Evolutionary conservation across 495 filamentous ascomycete species (phyloP).

Genomic region (Penicillium parvum): DNA sequence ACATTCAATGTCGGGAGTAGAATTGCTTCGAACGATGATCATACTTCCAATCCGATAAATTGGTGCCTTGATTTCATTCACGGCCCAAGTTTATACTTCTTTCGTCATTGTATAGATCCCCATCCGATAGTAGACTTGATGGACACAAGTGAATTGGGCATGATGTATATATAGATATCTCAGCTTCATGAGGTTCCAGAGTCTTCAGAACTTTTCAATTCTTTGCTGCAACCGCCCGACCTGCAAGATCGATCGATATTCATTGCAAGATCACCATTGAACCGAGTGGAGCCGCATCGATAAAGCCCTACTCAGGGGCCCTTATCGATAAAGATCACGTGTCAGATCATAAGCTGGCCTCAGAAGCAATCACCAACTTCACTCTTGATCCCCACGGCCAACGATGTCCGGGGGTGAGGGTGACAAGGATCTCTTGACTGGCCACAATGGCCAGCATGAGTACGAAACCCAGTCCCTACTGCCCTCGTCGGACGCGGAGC

Average conservation of each 20-base stretch:
- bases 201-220: no score
- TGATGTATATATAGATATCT: no score
- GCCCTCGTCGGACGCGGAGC: constrained; percentile 21
- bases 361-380: constrained; percentile 4
- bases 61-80: not conserved
- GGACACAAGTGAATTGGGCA: no score
- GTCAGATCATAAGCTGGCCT: constrained; percentile 9
- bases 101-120: no score
- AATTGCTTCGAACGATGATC: no score
- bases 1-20: no score
- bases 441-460: constrained; percentile 23
- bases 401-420: constrained; percentile 44
- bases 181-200: no score
- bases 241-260: no score
- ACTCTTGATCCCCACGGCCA: constrained; percentile 19
- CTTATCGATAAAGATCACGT: constrained; percentile 21
- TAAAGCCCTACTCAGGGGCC: not conserved
- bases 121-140: no score
- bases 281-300: constrained; percentile 7
- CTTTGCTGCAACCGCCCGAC: no score
- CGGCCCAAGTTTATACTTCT: not conserved
- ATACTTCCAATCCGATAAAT: no score
- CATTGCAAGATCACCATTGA: no score
- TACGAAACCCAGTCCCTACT: constrained; percentile 30
- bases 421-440: constrained; percentile 27